Evolutionary conservation across 2,329 filamentous ascomycete species (phyloP), one percentile per base, ranked within the genome.

Genomic region (Claviceps purpurea): DNA sequence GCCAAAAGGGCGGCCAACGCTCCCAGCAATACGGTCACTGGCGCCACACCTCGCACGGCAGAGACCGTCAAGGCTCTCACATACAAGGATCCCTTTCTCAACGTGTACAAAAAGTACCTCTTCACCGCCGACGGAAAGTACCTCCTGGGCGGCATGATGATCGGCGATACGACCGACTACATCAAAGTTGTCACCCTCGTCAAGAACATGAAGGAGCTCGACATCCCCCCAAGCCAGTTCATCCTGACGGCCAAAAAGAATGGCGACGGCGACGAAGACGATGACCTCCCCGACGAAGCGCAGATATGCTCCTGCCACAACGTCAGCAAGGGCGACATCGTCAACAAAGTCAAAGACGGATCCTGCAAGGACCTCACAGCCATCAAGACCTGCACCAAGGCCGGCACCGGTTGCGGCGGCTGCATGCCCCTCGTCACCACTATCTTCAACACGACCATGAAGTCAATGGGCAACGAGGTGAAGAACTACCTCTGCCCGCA

Each of bases 281-380:
- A 87, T 58, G 88, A 95, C 60, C 75, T 95, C 57, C 78, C 84
- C 49, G 87, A 93, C 59, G 87, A 93, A 62, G 87, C 87, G 0
- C 90, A 95, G 64, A 85, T 95, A 55, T 95, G 89, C 67, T 93
- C 88, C 1, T 95, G 89, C 60, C 89, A 95, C 72, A 95, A 95
- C 64, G 89, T 95, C 43, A 84, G 81, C 24, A 95, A 95, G 65
- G 86, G 85, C 16, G 87, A 91, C 59, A 74, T 95, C 0, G 80
- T 84, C 45, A 77, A 77, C 4, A 73, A 73, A 2, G 79, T 91
- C 64, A 90, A 90, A 60, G 81, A 85, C 50, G 89, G 87, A 41
- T 82, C 77, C 2, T 94, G 88, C 73, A 93, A 86, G 63, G 85
- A 85, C 26, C 78, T 95, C 45, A 84, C 82, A 50, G 85, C 91